These are phyloP conservation scores for Sclerotinia spermophila DNA, from an alignment of 2,329 filamentous ascomycete genomes.

Conservation along the genomic window DNA sequence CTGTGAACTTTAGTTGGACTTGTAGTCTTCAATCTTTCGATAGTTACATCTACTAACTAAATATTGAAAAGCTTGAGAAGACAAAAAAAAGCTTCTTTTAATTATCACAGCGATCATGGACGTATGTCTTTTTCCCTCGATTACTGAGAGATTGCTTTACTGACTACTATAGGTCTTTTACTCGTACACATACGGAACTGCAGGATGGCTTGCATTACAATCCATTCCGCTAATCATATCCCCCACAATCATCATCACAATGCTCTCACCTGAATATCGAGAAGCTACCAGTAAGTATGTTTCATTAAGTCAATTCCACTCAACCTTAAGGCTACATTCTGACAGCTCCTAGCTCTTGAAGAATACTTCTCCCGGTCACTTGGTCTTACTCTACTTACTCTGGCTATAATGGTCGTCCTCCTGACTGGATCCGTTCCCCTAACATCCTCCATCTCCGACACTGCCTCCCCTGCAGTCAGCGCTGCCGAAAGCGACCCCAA, in stretches of 20 bases:
- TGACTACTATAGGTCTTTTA: constrained; percentile 44
- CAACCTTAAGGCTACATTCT: constrained; percentile 11
- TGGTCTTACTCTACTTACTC: constrained; percentile 54
- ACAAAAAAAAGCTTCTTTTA: not conserved
- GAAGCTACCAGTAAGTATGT: constrained; percentile 47
- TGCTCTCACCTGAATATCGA: constrained; percentile 55
- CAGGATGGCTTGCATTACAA: constrained; percentile 48
- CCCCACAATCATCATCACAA: constrained; percentile 57
- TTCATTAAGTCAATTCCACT: not conserved
- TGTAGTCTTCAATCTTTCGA: not conserved
- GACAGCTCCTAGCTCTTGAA: constrained; percentile 49
- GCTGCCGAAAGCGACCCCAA: constrained; percentile 46
- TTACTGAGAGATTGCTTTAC: not conserved
- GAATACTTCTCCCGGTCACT: constrained; percentile 60
- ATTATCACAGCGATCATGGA: not conserved
- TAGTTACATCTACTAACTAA: not conserved
- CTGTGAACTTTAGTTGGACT: not conserved
- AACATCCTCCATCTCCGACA: constrained; percentile 41
- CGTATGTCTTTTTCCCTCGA: not conserved
- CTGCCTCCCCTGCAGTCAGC: constrained; percentile 38
- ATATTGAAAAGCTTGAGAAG: not conserved
- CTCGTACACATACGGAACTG: constrained; percentile 49
- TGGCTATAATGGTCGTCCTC: constrained; percentile 55
- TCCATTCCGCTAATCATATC: constrained; percentile 51
- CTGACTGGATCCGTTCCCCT: constrained; percentile 63